phyloP scores from a whole-genome alignment of 169 alveolate species.

The Eimeria nieschulzi region DNA sequence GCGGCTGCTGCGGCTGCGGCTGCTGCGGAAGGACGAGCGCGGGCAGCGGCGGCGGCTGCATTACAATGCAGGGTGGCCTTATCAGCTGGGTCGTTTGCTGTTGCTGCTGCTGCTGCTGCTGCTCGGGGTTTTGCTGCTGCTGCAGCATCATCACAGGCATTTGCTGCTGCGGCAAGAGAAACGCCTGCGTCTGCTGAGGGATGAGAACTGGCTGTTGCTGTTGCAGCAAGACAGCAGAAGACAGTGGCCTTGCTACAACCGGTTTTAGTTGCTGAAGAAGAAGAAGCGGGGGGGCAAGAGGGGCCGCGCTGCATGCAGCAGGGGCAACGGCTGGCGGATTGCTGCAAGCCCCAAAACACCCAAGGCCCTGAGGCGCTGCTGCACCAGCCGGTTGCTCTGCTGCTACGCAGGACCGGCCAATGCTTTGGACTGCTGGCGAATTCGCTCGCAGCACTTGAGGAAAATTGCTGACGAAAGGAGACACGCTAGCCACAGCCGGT shows the following conservation, averaged over 20 bases:
- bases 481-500: too few species aligned
- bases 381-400: too few species aligned
- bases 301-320: not conserved
- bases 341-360: not conserved
- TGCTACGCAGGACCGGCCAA: too few species aligned
- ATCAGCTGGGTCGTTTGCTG: too few species aligned
- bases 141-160: constrained; percentile 14
- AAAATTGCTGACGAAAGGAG: too few species aligned
- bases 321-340: not conserved
- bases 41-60: too few species aligned
- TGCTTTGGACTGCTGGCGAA: too few species aligned
- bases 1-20: too few species aligned
- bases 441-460: too few species aligned
- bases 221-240: not conserved
- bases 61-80: too few species aligned
- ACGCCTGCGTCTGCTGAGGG: constrained; percentile 19
- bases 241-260: not conserved
- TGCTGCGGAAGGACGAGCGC: too few species aligned
- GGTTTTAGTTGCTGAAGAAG: constrained; percentile 26
- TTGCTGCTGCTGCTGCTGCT: not conserved
- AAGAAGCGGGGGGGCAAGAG: not conserved
- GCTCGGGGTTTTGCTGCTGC: constrained; percentile 2
- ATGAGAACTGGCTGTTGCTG: not conserved
- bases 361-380: too few species aligned
- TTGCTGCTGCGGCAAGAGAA: not conserved